Percentiles rank a stretch among this genome's conserved stretches.
Evolutionary conservation across 768 basidiomycete species (phyloP).

Genomic region (Xanthoconium purpureum): DNA sequence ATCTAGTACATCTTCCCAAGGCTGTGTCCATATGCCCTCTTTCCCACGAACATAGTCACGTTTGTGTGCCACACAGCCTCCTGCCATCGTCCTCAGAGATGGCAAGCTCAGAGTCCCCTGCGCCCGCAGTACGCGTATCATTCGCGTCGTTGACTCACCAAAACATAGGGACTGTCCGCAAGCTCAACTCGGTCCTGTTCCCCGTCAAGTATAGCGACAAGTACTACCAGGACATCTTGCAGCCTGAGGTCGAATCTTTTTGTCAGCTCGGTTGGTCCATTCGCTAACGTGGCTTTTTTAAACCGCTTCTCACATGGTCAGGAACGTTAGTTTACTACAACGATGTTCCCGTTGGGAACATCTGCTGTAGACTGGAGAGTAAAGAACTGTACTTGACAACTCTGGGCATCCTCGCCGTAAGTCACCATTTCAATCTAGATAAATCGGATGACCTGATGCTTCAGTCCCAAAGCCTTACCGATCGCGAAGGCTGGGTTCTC

Average conservation of each 20-base stretch:
- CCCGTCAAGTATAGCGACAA: slow-evolving; percentile 87
- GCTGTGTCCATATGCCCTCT: slow-evolving; percentile 8
- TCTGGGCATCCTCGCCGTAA: slow-evolving; percentile 85
- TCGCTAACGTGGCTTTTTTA: slow-evolving; percentile 10
- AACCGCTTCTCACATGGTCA: slow-evolving; percentile 23
- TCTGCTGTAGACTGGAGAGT: slow-evolving; percentile 81
- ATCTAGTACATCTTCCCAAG: slow-evolving; percentile 17
- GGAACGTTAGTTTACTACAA: slow-evolving; percentile 77
- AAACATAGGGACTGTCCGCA: slow-evolving; percentile 72
- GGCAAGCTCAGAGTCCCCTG: slow-evolving; percentile 20
- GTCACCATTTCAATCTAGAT: slow-evolving; percentile 26
- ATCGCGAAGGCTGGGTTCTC: slow-evolving; percentile 70
- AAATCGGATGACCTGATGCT: slow-evolving; percentile 15
- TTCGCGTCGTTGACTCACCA: slow-evolving; percentile 75
- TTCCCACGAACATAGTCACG: slow-evolving; percentile 23
- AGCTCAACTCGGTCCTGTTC: slow-evolving; percentile 73
- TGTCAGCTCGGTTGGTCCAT: slow-evolving; percentile 77
- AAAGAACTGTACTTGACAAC: slow-evolving; percentile 79
- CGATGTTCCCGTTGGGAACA: slow-evolving; percentile 86
- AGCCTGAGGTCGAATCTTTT: slow-evolving; percentile 77
- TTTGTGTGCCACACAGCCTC: slow-evolving; percentile 16
- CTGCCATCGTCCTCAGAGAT: slow-evolving; percentile 13
- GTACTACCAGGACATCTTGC: slow-evolving; percentile 79
- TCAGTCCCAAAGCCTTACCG: slow-evolving; percentile 68
- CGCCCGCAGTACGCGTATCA: slow-evolving; percentile 45